These are phyloP conservation scores for Entomortierella beljakovae DNA, from an alignment of 192 early-diverging fungal genomes.

Conservation along the genomic window DNA sequence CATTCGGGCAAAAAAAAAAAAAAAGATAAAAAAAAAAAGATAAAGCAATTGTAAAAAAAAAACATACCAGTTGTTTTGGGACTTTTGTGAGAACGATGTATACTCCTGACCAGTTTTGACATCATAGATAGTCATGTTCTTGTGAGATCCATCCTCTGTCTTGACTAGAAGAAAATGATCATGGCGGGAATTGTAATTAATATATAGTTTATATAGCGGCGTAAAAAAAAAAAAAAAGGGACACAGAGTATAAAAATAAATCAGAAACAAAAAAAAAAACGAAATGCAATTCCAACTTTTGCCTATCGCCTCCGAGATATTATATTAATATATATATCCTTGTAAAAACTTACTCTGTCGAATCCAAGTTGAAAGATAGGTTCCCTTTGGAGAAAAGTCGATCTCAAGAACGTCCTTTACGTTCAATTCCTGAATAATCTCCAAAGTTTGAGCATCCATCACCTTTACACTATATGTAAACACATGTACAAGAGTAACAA, in stretches of 20 bases:
- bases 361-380: constrained; percentile 91
- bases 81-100: constrained; percentile 85
- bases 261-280: no score
- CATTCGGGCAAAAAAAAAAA: constrained; percentile 2
- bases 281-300: no score
- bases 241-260: no score
- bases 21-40: not conserved
- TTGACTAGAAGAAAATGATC: constrained; percentile 66
- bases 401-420: constrained; percentile 82
- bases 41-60: not conserved
- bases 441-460: constrained; percentile 73
- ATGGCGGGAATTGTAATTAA: not conserved
- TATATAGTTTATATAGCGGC: no score
- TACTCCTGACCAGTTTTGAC: constrained; percentile 74
- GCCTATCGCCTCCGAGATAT: no score
- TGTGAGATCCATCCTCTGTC: constrained; percentile 71
- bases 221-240: not conserved
- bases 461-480: constrained; percentile 70
- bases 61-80: constrained; percentile 73
- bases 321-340: no score
- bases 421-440: constrained; percentile 71
- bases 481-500: not conserved
- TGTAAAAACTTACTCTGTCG: constrained; percentile 69
- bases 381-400: constrained; percentile 92
- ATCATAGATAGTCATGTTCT: constrained; percentile 88